Evolutionary conservation across 768 basidiomycete genomes (phyloP), one percentile per base, ranked within the genome.

Genomic region (Lentinula detonsa): DNA sequence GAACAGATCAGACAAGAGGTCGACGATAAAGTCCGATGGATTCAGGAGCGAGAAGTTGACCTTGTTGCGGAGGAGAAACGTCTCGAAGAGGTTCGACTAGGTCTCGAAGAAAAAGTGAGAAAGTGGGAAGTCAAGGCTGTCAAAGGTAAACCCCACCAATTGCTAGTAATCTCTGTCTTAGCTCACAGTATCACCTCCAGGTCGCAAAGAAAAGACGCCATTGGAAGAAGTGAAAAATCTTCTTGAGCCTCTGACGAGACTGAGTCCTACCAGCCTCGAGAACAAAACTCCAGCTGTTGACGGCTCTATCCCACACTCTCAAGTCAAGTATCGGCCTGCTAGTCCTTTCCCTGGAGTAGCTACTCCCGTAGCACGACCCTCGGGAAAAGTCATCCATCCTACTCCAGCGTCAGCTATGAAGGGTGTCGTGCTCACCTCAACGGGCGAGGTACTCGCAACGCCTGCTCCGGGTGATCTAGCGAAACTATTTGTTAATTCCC

Each of bases 161-260:
- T n/a, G 45, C 6, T 33, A 13, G 21, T 16, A 18, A 15, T 40
- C 40, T 46, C 18, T 16, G 5, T 16, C 61, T 33, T 10, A 16
- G 37, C 56, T 10, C 55, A 60, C 16, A 39, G 21, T 33, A 18
- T 48, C 23, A 45, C 33, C 65, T 51, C 0, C 62, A 78, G 83
- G 74, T 50, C 76, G 78, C 23, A 83, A 75, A 66, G 81, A 82
- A 49, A 79, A 78, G 68, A 80, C 78, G 7, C 88, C 89, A 4
- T 72, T 91, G 4, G 89, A 91, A 67, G 90, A 91, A 69, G 85
- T 91, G 28, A 87, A 87, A 73, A 90, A 89, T 64, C 70, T 88
- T 23, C 77, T 87, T 6, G 79, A 78, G 23, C 85, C 85, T 4
- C 74, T 82, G 23, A 65, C 67, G 70, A 49, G 57, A 57, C 13